phyloP scores from a whole-genome alignment of 768 basidiomycete species.

The Termitomyces sp. region DNA sequence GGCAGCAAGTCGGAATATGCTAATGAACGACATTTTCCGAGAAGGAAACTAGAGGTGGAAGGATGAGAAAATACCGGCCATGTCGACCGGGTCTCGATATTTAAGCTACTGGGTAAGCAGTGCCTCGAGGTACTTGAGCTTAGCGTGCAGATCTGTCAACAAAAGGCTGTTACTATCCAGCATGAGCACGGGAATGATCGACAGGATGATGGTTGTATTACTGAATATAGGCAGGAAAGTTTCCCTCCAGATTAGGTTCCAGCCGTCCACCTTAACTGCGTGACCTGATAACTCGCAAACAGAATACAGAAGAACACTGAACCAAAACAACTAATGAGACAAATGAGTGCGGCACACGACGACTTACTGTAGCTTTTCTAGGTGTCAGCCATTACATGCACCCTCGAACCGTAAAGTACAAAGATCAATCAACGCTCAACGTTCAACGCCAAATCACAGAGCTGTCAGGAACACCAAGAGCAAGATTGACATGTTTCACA shows the following conservation, averaged over 20 bases:
- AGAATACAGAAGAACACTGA: too few relatives aligned
- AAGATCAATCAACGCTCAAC: too few relatives aligned
- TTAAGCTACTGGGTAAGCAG: not conserved
- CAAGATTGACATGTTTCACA: not conserved
- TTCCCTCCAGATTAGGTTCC: not conserved
- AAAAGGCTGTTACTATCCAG: not conserved
- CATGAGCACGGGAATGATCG: not conserved
- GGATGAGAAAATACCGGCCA: not conserved
- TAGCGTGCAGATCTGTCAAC: not conserved
- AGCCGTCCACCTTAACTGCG: too few relatives aligned
- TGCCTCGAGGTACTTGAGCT: not conserved
- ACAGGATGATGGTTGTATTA: not conserved
- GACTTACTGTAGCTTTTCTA: too few relatives aligned
- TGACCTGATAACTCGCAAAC: too few relatives aligned
- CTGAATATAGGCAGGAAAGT: not conserved
- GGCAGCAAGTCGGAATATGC: conserved; percentile 7
- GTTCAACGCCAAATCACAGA: too few relatives aligned
- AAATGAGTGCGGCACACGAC: not conserved
- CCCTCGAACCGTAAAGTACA: too few relatives aligned
- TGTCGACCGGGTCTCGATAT: not conserved
- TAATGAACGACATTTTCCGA: conserved; percentile 14
- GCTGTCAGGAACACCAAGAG: not conserved
- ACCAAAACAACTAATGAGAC: not conserved
- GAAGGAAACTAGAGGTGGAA: not conserved
- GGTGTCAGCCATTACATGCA: too few relatives aligned